These are phyloP conservation scores for Cotoneaster glaucophyllus DNA, from an alignment of 306 rosid genomes.

Conservation along the genomic window DNA sequence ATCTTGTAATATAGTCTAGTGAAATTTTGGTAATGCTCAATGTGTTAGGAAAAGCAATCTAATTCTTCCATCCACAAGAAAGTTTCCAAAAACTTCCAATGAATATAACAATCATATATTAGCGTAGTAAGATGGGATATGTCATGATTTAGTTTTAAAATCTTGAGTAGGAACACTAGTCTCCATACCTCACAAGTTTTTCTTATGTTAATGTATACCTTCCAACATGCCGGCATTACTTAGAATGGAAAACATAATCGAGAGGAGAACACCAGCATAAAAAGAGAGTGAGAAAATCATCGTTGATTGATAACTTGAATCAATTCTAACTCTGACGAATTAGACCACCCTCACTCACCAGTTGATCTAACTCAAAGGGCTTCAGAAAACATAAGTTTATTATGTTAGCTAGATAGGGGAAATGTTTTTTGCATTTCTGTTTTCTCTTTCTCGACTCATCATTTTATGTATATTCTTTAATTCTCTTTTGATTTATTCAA, in stretches of 20 bases:
- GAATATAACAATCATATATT: neutral
- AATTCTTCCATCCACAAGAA: neutral
- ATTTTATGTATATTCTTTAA: too few species aligned
- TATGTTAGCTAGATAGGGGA: neutral
- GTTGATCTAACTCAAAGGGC: too few species aligned
- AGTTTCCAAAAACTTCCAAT: neutral
- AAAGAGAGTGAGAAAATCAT: neutral
- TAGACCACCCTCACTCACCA: too few species aligned
- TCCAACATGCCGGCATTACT: neutral
- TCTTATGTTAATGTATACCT: neutral
- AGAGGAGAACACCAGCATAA: neutral
- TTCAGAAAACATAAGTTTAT: neutral
- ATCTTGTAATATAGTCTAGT: neutral
- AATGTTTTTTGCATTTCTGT: neutral
- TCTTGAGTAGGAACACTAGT: neutral
- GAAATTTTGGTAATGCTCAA: neutral
- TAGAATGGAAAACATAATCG: neutral
- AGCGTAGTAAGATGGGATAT: neutral
- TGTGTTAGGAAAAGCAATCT: neutral
- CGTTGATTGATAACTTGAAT: neutral
- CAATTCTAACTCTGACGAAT: too few species aligned
- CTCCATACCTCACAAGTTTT: neutral
- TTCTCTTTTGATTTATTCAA: too few species aligned
- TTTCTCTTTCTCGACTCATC: too few species aligned
- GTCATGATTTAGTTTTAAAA: neutral